Conservation (phyloP, 1,139 yeast genomes). For the Kodamaea sp. region DNA sequence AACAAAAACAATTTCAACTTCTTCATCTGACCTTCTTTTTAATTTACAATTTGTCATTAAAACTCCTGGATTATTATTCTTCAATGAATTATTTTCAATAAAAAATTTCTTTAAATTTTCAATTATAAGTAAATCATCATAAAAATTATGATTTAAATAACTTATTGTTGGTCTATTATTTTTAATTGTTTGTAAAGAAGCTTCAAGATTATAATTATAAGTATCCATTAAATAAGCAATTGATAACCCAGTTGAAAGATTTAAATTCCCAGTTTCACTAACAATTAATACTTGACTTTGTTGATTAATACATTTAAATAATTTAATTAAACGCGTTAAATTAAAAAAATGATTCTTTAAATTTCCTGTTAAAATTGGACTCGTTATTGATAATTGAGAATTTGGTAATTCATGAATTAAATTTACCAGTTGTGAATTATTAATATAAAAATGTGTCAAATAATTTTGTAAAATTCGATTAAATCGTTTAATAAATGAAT, state of each 20-base stretch:
- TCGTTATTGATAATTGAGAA: conserved; percentile 24
- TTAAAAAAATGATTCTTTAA: conserved; percentile 38
- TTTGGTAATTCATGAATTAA: conserved; percentile 33
- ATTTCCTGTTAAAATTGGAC: conserved; percentile 41
- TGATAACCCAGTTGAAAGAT: conserved; percentile 33
- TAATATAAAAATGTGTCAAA: conserved; percentile 34
- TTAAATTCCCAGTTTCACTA: conserved; percentile 29
- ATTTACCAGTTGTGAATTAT: conserved; percentile 27
- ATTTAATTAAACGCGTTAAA: conserved; percentile 35
- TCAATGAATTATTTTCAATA: conserved; percentile 32
- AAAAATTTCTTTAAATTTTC: conserved; percentile 41
- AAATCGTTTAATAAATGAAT: conserved; percentile 24
- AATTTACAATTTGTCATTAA: conserved; percentile 32
- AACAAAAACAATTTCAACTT: conserved; percentile 6
- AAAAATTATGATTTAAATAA: conserved; percentile 31
- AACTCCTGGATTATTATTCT: conserved; percentile 24
- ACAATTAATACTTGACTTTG: conserved; percentile 35
- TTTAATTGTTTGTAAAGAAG: conserved; percentile 23
- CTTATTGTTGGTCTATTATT: conserved; percentile 18
- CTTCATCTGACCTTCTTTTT: conserved; percentile 29
- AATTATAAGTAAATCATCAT: conserved; percentile 40
- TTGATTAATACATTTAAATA: conserved; percentile 33
- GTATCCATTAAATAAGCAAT: conserved; percentile 43
- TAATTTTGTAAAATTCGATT: conserved; percentile 40
- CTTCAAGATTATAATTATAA: conserved; percentile 34